Conservation (phyloP, 345 rosid genomes). For the Limnanthes douglasii region DNA sequence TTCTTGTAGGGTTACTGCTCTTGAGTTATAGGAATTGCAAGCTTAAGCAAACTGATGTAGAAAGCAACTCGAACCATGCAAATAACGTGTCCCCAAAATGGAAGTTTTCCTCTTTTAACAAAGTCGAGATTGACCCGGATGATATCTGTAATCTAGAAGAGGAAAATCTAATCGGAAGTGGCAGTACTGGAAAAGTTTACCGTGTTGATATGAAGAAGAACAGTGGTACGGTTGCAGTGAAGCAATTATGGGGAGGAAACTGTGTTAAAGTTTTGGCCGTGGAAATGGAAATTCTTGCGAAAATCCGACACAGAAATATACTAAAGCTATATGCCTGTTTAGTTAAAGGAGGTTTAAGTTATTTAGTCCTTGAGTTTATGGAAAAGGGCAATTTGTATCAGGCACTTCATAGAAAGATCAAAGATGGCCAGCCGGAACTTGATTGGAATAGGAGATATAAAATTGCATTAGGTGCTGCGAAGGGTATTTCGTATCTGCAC, state of each 20-base stretch:
- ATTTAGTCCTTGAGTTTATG: slow-evolving; percentile 80
- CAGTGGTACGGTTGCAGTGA: slow-evolving; percentile 55
- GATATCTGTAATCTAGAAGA: slow-evolving; percentile 55
- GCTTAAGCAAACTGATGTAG: slow-evolving; percentile 15
- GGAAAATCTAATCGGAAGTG: slow-evolving; percentile 55
- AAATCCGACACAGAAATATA: slow-evolving; percentile 66
- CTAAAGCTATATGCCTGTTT: slow-evolving; percentile 68
- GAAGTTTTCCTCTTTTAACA: slow-evolving; percentile 55
- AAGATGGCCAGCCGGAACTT: slow-evolving; percentile 38
- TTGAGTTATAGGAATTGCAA: slow-evolving; percentile 36
- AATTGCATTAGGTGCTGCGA: slow-evolving; percentile 69
- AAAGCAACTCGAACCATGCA: slow-evolving; percentile 12
- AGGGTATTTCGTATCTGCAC: slow-evolving; percentile 77
- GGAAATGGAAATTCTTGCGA: slow-evolving; percentile 74
- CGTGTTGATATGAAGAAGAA: slow-evolving; percentile 60
- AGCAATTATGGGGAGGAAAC: slow-evolving; percentile 45
- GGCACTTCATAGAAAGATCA: slow-evolving; percentile 36
- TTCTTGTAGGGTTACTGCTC: slow-evolving; percentile 29
- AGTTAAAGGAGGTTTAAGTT: slow-evolving; percentile 40
- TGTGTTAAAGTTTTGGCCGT: slow-evolving; percentile 31
- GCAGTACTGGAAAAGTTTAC: slow-evolving; percentile 81
- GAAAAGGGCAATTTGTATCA: slow-evolving; percentile 56
- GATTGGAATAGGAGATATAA: slow-evolving; percentile 60
- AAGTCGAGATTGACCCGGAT: slow-evolving; percentile 54
- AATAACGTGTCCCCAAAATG: slow-evolving; percentile 24